phyloP scores from a whole-genome alignment of 306 rosid species.

The Vigna angularis region DNA sequence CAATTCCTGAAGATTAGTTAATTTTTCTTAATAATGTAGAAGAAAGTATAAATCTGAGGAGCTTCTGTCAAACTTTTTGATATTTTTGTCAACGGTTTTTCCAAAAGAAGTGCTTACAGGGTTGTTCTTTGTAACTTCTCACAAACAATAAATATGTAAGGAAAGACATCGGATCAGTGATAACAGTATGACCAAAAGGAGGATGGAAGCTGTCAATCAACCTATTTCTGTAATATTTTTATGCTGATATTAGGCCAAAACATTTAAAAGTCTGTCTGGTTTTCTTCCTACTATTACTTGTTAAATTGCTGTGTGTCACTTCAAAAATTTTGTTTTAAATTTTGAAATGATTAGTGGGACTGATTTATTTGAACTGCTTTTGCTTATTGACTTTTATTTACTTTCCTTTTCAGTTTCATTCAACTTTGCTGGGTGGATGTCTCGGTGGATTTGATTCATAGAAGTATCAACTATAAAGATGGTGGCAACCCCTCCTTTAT shows the following conservation, averaged over 20 bases:
- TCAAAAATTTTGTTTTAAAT: not conserved
- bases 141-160: not conserved
- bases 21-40: constrained; percentile 43
- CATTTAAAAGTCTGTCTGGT: not conserved
- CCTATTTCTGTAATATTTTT: not conserved
- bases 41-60: constrained; percentile 50
- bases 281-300: constrained; percentile 9
- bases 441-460: constrained; percentile 9
- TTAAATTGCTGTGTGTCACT: constrained; percentile 15
- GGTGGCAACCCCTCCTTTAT: not conserved
- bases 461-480: not conserved
- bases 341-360: not conserved
- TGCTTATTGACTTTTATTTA: not conserved
- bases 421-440: constrained; percentile 21
- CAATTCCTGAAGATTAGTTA: constrained; percentile 49
- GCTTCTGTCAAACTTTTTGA: constrained; percentile 41
- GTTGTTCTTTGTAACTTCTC: constrained; percentile 1
- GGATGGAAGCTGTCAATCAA: constrained; percentile 15
- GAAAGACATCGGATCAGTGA: not conserved
- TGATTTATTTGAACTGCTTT: not conserved
- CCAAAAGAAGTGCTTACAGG: constrained; percentile 6
- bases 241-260: constrained; percentile 16
- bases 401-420: constrained; percentile 13
- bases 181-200: not conserved
- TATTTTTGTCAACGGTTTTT: not conserved